phyloP scores from a whole-genome alignment of 2,329 filamentous ascomycete species.

The Pyrenophora teres region DNA sequence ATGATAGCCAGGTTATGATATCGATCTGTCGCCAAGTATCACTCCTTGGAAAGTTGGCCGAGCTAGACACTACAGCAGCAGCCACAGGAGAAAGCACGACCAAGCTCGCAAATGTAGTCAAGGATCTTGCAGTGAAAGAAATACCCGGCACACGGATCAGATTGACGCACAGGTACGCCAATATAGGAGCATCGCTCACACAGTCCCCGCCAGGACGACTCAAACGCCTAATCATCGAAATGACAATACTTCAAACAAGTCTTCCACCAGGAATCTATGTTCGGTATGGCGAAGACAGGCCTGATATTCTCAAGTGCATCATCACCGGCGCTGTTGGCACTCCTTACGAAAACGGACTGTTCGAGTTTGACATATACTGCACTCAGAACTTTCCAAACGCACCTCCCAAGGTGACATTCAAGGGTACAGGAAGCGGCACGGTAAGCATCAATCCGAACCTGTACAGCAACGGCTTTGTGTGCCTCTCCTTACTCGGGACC shows the following conservation, averaged over 20 bases:
- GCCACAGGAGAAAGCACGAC: too few relatives aligned
- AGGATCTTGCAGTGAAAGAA: conserved; percentile 30
- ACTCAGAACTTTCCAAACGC: conserved; percentile 48
- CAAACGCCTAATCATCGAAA: conserved; percentile 51
- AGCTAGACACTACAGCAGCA: background rate
- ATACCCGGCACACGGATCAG: conserved; percentile 48
- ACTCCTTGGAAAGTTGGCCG: conserved; percentile 32
- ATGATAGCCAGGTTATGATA: conserved; percentile 38
- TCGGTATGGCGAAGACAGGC: conserved; percentile 51
- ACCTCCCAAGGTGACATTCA: conserved; percentile 53
- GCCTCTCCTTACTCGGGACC: conserved; percentile 29
- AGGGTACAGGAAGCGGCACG: conserved; percentile 52
- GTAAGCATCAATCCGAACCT: conserved; percentile 59
- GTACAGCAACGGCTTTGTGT: conserved; percentile 53
- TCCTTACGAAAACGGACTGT: conserved; percentile 60
- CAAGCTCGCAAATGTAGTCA: too few relatives aligned
- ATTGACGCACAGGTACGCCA: conserved; percentile 24
- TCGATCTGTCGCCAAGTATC: conserved; percentile 42
- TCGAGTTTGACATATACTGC: conserved; percentile 61
- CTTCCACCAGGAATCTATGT: conserved; percentile 60
- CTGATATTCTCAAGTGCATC: conserved; percentile 58
- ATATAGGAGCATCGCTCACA: conserved; percentile 10
- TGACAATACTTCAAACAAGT: conserved; percentile 52
- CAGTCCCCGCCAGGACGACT: conserved; percentile 49
- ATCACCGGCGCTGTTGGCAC: conserved; percentile 58